A percentile compares a stretch with the other conserved stretches of the same genome.
These are phyloP conservation scores for Wickerhamiella azyma DNA, from an alignment of 805 yeast genomes.

Conservation along the genomic window DNA sequence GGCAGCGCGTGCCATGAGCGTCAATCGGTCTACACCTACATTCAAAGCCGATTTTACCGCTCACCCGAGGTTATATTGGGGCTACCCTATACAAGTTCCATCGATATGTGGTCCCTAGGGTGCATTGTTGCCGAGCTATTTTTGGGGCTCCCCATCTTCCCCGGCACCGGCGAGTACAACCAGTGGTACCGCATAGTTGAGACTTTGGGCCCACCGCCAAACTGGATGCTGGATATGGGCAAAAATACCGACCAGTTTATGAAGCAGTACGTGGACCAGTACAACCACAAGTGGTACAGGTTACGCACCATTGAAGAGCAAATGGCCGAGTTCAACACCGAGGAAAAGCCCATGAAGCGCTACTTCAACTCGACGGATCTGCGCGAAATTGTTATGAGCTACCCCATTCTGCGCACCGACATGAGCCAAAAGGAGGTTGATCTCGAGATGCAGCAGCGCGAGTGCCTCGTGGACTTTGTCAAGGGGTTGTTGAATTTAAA, in stretches of 20 bases:
- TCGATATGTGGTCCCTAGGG: constrained; percentile 96
- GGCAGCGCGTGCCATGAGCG: constrained; percentile 91
- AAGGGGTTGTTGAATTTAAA: constrained; percentile 65
- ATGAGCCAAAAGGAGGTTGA: constrained; percentile 36
- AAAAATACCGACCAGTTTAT: constrained; percentile 62
- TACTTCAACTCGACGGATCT: constrained; percentile 59
- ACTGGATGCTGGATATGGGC: constrained; percentile 96
- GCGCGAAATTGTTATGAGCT: constrained; percentile 61
- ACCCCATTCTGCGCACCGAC: constrained; percentile 33
- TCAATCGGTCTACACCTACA: constrained; percentile 78
- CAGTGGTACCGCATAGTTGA: constrained; percentile 72
- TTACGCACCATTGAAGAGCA: constrained; percentile 42
- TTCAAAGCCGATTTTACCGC: constrained; percentile 84
- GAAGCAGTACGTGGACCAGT: constrained; percentile 31
- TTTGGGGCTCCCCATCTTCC: constrained; percentile 83
- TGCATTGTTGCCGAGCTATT: constrained; percentile 84
- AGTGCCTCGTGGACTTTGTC: constrained; percentile 61
- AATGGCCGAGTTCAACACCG: constrained; percentile 29
- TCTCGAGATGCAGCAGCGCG: constrained; percentile 60
- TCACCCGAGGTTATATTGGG: constrained; percentile 93
- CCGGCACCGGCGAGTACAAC: constrained; percentile 89
- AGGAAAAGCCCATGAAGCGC: constrained; percentile 71
- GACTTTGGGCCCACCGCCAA: constrained; percentile 74
- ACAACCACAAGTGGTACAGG: constrained; percentile 26
- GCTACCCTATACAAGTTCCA: constrained; percentile 78